These are phyloP conservation scores for Leishmania major DNA, from an alignment of 208 protist genomes.

Conservation along the genomic window DNA sequence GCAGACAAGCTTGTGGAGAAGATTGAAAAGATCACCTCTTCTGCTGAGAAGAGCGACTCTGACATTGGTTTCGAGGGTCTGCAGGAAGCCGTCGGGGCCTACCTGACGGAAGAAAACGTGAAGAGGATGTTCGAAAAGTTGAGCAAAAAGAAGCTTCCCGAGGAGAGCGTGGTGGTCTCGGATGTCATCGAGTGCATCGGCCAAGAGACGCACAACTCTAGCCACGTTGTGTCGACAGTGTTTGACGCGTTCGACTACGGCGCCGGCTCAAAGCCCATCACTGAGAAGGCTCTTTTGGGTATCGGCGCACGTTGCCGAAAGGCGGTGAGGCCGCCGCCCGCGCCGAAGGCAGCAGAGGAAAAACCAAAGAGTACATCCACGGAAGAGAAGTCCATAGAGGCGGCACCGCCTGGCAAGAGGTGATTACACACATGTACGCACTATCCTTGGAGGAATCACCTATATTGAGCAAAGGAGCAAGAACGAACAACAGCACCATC, in stretches of 20 bases:
- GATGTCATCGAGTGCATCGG: slow-evolving; percentile 88
- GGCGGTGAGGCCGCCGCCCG: slow-evolving; percentile 27
- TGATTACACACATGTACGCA: neutral
- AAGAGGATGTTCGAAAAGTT: slow-evolving; percentile 82
- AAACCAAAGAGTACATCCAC: slow-evolving; percentile 8
- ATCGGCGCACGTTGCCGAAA: slow-evolving; percentile 87
- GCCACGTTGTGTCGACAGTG: slow-evolving; percentile 86
- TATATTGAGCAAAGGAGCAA: neutral
- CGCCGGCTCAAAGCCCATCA: slow-evolving; percentile 81
- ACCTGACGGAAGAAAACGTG: slow-evolving; percentile 83
- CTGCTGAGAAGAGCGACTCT: slow-evolving; percentile 75
- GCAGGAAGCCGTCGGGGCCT: slow-evolving; percentile 66
- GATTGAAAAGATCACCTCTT: slow-evolving; percentile 76
- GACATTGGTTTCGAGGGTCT: slow-evolving; percentile 75
- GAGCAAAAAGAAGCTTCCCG: slow-evolving; percentile 72
- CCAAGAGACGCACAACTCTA: slow-evolving; percentile 85
- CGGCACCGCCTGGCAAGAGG: slow-evolving; percentile 18
- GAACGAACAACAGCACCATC: neutral
- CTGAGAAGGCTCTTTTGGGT: slow-evolving; percentile 69
- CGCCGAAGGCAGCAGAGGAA: slow-evolving; percentile 28
- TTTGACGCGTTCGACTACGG: slow-evolving; percentile 91
- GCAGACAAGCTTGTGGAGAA: slow-evolving; percentile 81
- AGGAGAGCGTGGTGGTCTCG: slow-evolving; percentile 76
- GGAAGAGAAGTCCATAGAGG: slow-evolving; percentile 8
- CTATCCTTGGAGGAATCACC: neutral